A percentile compares a stretch with the other conserved stretches of the same genome.
These are phyloP conservation scores for Pestalotiopsis sp. DNA, from an alignment of 2,329 filamentous ascomycete genomes.

Conservation along the genomic window DNA sequence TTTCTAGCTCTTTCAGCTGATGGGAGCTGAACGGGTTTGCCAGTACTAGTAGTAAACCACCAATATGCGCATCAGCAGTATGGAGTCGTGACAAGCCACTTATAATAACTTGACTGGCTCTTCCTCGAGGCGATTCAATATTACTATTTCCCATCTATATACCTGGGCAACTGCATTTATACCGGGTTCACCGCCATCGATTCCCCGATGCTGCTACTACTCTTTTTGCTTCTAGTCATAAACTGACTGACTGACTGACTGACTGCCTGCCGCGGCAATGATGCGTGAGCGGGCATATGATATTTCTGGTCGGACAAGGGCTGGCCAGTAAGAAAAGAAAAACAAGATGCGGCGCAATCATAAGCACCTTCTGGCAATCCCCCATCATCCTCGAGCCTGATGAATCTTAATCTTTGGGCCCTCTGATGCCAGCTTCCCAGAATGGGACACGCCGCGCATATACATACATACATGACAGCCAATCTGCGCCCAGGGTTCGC, in stretches of 20 bases:
- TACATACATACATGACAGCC: not conserved
- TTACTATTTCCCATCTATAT: no score
- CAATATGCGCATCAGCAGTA: no score
- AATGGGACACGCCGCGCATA: constrained; percentile 3
- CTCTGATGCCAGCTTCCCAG: constrained; percentile 6
- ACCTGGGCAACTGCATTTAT: no score
- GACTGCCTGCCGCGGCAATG: not conserved
- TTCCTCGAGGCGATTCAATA: no score
- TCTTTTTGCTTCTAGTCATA: no score
- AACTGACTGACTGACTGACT: not conserved
- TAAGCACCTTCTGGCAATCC: not conserved
- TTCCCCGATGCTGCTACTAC: no score
- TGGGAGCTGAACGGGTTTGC: no score
- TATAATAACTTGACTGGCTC: no score
- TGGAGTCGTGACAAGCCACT: no score
- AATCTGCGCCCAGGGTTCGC: not conserved
- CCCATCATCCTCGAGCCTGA: not conserved
- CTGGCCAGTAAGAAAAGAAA: not conserved
- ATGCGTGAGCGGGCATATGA: not conserved
- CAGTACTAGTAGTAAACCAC: no score
- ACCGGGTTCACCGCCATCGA: no score
- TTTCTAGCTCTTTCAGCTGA: no score
- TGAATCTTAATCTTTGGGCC: constrained; percentile 6
- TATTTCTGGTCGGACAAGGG: not conserved
- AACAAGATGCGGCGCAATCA: constrained; percentile 1